phyloP scores from a whole-genome alignment of 768 basidiomycete species.

The Tubosaeta brunneosetosa region DNA sequence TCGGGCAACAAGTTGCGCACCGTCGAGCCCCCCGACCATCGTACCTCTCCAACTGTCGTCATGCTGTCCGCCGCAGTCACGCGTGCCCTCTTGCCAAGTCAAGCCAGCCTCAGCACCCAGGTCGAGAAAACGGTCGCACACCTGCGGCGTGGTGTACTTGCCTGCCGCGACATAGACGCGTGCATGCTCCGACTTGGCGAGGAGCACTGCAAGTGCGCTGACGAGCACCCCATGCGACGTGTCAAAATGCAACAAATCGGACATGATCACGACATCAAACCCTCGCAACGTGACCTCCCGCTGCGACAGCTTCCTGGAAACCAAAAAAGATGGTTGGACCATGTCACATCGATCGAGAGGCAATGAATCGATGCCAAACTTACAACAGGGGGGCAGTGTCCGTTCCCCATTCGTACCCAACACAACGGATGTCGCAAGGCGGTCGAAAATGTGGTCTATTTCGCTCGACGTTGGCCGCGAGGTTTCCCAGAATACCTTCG shows the following conservation, averaged over 20 bases:
- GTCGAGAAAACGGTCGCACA: slow-evolving; percentile 52
- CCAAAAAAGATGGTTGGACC: not conserved
- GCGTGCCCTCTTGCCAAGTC: slow-evolving; percentile 41
- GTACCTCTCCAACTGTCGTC: slow-evolving; percentile 43
- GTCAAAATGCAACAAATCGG: slow-evolving; percentile 70
- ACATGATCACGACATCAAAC: slow-evolving; percentile 62
- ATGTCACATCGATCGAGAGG: not conserved
- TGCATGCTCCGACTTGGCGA: slow-evolving; percentile 38
- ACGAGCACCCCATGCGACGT: slow-evolving; percentile 54
- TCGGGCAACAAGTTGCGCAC: slow-evolving; percentile 42
- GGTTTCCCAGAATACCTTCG: slow-evolving; percentile 51
- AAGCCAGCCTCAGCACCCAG: slow-evolving; percentile 40
- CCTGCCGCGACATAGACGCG: slow-evolving; percentile 60
- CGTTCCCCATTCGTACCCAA: slow-evolving; percentile 64
- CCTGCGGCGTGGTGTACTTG: slow-evolving; percentile 49
- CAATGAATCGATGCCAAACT: slow-evolving; percentile 17
- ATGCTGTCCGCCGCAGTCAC: not conserved
- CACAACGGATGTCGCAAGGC: slow-evolving; percentile 40
- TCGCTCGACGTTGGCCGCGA: slow-evolving; percentile 48
- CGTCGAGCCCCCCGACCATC: slow-evolving; percentile 46
- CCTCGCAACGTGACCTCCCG: slow-evolving; percentile 19
- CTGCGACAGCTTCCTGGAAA: slow-evolving; percentile 13
- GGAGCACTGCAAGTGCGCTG: slow-evolving; percentile 44
- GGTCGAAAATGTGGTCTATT: slow-evolving; percentile 38
- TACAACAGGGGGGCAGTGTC: slow-evolving; percentile 46